These are phyloP conservation scores for Rozella allomycis DNA, from an alignment of 371 early-diverging fungal species.

Conservation along the genomic window DNA sequence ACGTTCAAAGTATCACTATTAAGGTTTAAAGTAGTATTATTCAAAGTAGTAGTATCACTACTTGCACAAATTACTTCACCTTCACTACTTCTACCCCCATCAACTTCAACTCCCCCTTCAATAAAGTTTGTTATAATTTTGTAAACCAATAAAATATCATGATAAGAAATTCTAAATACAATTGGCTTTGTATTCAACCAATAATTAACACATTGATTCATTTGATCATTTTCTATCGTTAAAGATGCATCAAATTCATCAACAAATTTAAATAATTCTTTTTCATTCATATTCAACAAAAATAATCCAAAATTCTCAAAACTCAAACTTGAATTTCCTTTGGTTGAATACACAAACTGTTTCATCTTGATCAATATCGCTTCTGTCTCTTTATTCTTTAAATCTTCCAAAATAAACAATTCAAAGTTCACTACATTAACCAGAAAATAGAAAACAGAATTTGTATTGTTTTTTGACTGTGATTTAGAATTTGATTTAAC, in stretches of 20 bases:
- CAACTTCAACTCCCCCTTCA: too few relatives aligned
- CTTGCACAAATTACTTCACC: too few relatives aligned
- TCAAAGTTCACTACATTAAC: slow-evolving; percentile 63
- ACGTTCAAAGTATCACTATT: too few relatives aligned
- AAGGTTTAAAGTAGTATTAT: too few relatives aligned
- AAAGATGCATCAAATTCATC: slow-evolving; percentile 57
- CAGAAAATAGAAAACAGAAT: too few relatives aligned
- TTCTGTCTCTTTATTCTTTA: slow-evolving; percentile 43
- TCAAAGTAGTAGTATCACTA: too few relatives aligned
- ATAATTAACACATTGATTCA: slow-evolving; percentile 5
- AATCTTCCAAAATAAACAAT: slow-evolving; percentile 62
- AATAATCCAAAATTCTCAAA: slow-evolving; percentile 70
- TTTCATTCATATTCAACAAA: slow-evolving; percentile 67
- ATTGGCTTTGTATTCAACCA: slow-evolving; percentile 11
- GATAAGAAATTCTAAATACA: slow-evolving; percentile 32
- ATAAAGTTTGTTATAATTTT: slow-evolving; percentile 51
- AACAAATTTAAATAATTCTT: slow-evolving; percentile 40
- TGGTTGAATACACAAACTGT: slow-evolving; percentile 51
- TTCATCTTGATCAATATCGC: slow-evolving; percentile 65
- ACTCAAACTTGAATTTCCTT: slow-evolving; percentile 42
- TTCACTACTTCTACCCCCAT: too few relatives aligned
- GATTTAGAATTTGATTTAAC: too few relatives aligned
- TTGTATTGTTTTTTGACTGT: too few relatives aligned
- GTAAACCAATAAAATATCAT: slow-evolving; percentile 56
- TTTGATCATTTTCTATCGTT: slow-evolving; percentile 40